Evolutionary conservation across 2,329 filamentous ascomycete species (phyloP).

Genomic region (Phialemoniopsis sp.): DNA sequence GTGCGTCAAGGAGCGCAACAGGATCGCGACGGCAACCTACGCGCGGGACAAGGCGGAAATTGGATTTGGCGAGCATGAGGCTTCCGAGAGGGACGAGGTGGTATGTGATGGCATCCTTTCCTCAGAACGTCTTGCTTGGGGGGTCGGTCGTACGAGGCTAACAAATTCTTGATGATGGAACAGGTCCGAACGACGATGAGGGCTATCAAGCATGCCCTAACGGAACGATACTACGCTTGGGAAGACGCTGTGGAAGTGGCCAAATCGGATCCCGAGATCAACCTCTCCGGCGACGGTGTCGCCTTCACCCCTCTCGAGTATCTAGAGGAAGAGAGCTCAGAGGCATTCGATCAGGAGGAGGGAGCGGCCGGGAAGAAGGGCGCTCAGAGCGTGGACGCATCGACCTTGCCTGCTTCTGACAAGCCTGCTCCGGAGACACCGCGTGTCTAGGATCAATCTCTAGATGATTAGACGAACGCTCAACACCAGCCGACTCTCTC

Average conservation of each 20-base stretch:
- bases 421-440: too few species aligned
- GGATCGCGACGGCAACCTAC: slow-evolving; percentile 70
- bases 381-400: too few species aligned
- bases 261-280: slow-evolving; percentile 61
- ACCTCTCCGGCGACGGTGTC: slow-evolving; percentile 46
- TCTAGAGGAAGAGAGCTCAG: slow-evolving; percentile 22
- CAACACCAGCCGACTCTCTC: too few species aligned
- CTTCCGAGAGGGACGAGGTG: slow-evolving; percentile 55
- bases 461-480: too few species aligned
- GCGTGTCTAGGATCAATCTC: too few species aligned
- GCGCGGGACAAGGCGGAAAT: slow-evolving; percentile 66
- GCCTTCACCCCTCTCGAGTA: slow-evolving; percentile 43
- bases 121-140: not conserved
- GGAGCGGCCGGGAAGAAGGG: not conserved
- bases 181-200: slow-evolving; percentile 76
- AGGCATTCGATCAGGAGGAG: slow-evolving; percentile 22
- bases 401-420: too few species aligned
- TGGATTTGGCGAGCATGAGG: slow-evolving; percentile 71
- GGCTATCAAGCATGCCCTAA: slow-evolving; percentile 78
- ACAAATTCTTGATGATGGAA: slow-evolving; percentile 6
- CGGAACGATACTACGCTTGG: slow-evolving; percentile 87
- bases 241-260: slow-evolving; percentile 68
- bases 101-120: slow-evolving; percentile 44
- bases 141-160: too few species aligned
- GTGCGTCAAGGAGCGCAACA: slow-evolving; percentile 86